Base-by-base conservation (phyloP, 139 green algal species). In the Pleodorina starrii region DNA sequence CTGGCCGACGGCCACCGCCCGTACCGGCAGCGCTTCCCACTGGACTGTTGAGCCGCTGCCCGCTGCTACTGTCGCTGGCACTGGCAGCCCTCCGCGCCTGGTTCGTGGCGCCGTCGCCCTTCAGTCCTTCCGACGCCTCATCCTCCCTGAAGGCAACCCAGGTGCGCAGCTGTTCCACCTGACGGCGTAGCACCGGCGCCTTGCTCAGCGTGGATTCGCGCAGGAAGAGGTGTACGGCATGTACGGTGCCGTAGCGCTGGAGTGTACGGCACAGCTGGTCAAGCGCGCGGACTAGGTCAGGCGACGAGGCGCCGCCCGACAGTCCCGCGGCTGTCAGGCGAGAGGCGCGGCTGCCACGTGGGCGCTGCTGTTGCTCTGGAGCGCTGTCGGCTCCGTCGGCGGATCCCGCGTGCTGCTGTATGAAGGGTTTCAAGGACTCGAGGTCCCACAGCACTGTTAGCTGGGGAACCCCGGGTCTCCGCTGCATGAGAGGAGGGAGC, bases 201-300 rank as follows among this genome's bases (percentile, higher is more conserved):
- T 69, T 79, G 66, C 43, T 7, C 16, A 87, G 44, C 21, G 60
- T 78, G 66, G 44, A 23, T 32, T 88, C 44, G 27, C 82, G 44
- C 32, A 79, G 21, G n/a, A 88, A 68, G 29, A 88, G 43, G 66
- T 88, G 82, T 51, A 79, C 82, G 63, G 82, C 82, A 40, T 79
- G 82, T 2, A 88, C 63, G 32, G 19, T 46, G 32, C 82, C 82
- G 66, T 88, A 88, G 59, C 71, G 40, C 14, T 29, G 21, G 7
- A 88, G 66, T 11, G 60, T 88, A 42, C 63, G 82, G 82, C 43
- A 79, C 44, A 88, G 68, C n/a, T 21, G 19, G 82, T 88, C 82
- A 5, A 88, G 66, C 6, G 66, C 82, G 32, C 63, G 63, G 2
- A 79, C 23, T 16, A 88, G 66, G 82, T 88, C 82, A 17, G 80